Evolutionary conservation across 2,329 filamentous ascomycete species (phyloP), one percentile per base, ranked within the genome.

Genomic region (Pseudogymnoascus sp.): DNA sequence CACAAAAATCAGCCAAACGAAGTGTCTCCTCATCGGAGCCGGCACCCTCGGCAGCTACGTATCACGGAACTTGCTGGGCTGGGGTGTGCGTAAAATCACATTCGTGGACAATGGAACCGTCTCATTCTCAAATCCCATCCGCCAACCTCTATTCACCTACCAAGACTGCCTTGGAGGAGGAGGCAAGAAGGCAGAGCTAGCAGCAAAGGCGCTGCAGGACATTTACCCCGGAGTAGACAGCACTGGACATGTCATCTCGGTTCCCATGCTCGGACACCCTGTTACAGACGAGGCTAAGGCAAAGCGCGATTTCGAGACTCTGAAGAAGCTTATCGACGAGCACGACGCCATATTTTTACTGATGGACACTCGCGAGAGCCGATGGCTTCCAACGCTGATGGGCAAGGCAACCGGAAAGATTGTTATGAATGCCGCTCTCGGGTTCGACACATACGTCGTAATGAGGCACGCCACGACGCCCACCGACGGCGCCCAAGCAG

Each of bases 351-450:
- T 99, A 25, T 99, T 99, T 73, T 80, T 99, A n/a, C 83, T 99
- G 4, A 96, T 97, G 91, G 93, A 97, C 70, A 96, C 92, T 8
- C 82, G 95, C 65, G 95, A 99, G 76, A 95, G 91, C 55, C 83
- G 95, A 67, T 99, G 95, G 95, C 80, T 99, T 41, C 95, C 95
- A 1, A 97, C 93, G 0, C 86, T 99, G 14, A 96, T 99, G 88
- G 93, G 89, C 41, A 99, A 97, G 75, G 88, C 93, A 2, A 85
- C 88, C 1, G 90, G 89, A 35, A 99, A 99, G 78, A 91, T 97
- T 66, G 93, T 99, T 23, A 88, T 99, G 83, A 99, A 97, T 74
- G 92, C 93, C 6, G 95, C 95, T 1, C 82, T 99, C 2, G 95
- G 95, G 0, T 99, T 99, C 71, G 95, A 99, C 75, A 95, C 92